Percentiles rank a stretch among this genome's conserved stretches.
These are phyloP conservation scores for Exidia glandulosa DNA, from an alignment of 768 basidiomycete species.

Conservation along the genomic window DNA sequence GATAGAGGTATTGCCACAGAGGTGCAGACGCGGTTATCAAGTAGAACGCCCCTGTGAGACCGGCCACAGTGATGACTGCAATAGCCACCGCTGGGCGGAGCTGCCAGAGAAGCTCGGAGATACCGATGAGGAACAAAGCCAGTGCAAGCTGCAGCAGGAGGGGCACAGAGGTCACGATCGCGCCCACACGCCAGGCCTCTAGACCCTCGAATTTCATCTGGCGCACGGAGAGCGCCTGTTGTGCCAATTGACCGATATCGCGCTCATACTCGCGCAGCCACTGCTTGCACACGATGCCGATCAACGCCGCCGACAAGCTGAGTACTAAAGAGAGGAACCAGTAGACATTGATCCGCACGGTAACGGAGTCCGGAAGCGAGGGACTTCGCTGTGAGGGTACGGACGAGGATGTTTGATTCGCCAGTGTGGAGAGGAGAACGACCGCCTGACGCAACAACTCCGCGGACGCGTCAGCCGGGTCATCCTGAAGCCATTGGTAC, in stretches of 20 bases:
- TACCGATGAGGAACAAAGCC: constrained; percentile 11
- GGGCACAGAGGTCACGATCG: constrained; percentile 13
- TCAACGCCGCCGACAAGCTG: constrained; percentile 14
- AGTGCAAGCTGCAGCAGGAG: constrained; percentile 11
- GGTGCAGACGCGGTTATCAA: neutral
- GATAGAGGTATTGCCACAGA: neutral
- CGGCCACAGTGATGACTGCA: neutral
- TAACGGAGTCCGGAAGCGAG: constrained; percentile 17
- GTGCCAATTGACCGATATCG: constrained; percentile 3
- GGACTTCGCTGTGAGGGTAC: neutral
- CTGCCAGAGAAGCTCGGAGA: constrained; percentile 9
- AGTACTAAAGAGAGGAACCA: constrained; percentile 16
- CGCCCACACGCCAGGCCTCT: constrained; percentile 12
- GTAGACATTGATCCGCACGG: constrained; percentile 29
- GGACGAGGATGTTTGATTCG: neutral
- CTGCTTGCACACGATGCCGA: constrained; percentile 19
- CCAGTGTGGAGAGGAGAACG: neutral
- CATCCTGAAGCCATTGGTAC: constrained; percentile 9
- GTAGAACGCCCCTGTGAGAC: neutral
- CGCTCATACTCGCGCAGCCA: constrained; percentile 13
- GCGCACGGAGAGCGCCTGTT: constrained; percentile 6
- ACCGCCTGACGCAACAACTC: neutral
- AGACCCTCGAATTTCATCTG: constrained; percentile 12
- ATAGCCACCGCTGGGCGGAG: neutral
- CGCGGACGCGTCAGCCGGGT: constrained; percentile 1